Evolutionary conservation across 2,329 filamentous ascomycete species (phyloP), one percentile per base, ranked within the genome.

Genomic region (Trichoderma lentiforme): DNA sequence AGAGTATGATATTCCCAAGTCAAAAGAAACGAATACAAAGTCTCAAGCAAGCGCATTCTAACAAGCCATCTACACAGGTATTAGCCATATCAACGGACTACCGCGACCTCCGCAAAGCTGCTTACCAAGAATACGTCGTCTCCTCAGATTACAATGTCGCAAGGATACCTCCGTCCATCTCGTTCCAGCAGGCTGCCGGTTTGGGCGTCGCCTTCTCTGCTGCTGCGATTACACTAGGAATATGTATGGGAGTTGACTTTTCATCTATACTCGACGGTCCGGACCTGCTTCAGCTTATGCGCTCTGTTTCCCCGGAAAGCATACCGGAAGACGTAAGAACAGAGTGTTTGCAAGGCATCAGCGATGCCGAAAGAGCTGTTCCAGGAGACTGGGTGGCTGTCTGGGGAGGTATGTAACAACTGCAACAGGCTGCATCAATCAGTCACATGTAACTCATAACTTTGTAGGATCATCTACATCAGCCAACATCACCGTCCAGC

Each of bases 11-110:
- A 11, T 39, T 5, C 21, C 24, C 28, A 26, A 34, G 14, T 28
- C 24, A 24, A 53, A 24, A 24, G 47, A 3, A 53, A 53, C 9
- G 21, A 24, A 4, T n/a, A 60, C 4, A 28, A 62, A 28, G 18
- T 14, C 21, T 15, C 2, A 3, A 56, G 7, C 39, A 21, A 5
- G n/a, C 12, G 11, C 18, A 30, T 24, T 53, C 58, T 70, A 47
- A 70, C 68, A 61, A n/a, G 6, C 2, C 6, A 32, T 39, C 21
- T 21, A 14, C 36, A 14, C 53, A 83, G 81, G 84, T 86, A 11
- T 85, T 92, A 39, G 88, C 88, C n/a, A 89, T 92, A 15, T 92
- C 91, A 0, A 93, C 91, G 34, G 91, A 93, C 80, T 93, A 93
- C 77, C 87, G 91, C 18, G 91, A 93, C 76, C 84, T 89, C 24